phyloP scores from a whole-genome alignment of 805 yeast genomes.

The Zygosaccharomyces bailii region DNA sequence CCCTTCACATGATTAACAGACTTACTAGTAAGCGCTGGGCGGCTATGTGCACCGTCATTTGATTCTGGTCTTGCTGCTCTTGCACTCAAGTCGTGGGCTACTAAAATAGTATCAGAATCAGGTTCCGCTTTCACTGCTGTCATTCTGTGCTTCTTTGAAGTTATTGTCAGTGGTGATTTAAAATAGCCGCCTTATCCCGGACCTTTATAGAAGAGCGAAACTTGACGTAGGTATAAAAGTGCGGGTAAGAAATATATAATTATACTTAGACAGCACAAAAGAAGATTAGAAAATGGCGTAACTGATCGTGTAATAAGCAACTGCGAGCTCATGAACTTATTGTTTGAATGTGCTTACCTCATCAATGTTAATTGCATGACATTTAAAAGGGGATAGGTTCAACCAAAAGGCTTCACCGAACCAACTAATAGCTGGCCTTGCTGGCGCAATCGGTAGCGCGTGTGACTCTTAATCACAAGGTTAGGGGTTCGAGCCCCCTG shows the following conservation, averaged over 20 bases:
- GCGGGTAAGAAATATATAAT: not conserved
- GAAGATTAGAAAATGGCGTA: no score
- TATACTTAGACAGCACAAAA: no score
- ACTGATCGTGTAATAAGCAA: no score
- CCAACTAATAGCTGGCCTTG: slow-evolving; percentile 14
- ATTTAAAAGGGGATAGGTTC: no score
- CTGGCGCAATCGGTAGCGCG: slow-evolving; percentile 30
- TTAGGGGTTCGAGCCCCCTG: slow-evolving; percentile 29
- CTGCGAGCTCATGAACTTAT: no score
- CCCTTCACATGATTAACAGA: slow-evolving; percentile 13
- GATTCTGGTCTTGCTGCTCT: not conserved
- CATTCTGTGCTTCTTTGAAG: slow-evolving; percentile 6
- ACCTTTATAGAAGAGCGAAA: not conserved
- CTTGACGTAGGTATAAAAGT: not conserved
- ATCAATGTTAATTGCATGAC: no score
- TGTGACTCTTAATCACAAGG: slow-evolving; percentile 28
- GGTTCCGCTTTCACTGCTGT: slow-evolving; percentile 17
- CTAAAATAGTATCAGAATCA: not conserved
- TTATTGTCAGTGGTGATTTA: not conserved
- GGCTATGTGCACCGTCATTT: slow-evolving; percentile 11
- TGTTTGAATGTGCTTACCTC: no score
- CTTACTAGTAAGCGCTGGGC: slow-evolving; percentile 24
- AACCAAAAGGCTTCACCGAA: no score
- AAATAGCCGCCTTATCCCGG: slow-evolving; percentile 5
- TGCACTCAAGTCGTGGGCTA: not conserved